Percentiles rank a stretch among this genome's conserved stretches.
Conservation (phyloP, 192 early-diverging fungal species). For the Rhizophagus prolifer region DNA sequence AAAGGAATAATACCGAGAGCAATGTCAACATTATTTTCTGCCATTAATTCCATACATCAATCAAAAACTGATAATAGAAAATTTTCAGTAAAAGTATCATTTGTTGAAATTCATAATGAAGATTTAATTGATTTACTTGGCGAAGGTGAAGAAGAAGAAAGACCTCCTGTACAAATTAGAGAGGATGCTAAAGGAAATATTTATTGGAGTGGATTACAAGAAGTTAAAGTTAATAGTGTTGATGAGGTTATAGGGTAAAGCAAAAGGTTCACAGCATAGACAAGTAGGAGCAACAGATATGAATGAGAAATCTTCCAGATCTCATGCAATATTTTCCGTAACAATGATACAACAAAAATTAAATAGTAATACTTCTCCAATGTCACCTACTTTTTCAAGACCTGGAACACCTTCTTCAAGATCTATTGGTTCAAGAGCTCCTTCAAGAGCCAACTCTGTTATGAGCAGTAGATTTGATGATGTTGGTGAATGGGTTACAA, state of each 20-base stretch:
- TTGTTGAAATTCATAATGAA: slow-evolving; percentile 96
- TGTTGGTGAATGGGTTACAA: slow-evolving; percentile 56
- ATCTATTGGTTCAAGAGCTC: slow-evolving; percentile 17
- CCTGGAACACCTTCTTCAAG: slow-evolving; percentile 22
- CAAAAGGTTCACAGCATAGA: slow-evolving; percentile 71
- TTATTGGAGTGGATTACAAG: slow-evolving; percentile 79
- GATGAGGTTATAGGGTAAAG: slow-evolving; percentile 74
- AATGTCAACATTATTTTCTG: slow-evolving; percentile 53
- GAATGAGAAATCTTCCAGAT: slow-evolving; percentile 92
- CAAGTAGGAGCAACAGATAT: slow-evolving; percentile 94
- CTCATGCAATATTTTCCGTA: slow-evolving; percentile 96
- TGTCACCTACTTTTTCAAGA: slow-evolving; percentile 25
- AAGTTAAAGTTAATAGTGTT: slow-evolving; percentile 66
- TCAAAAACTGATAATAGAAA: slow-evolving; percentile 32
- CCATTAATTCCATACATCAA: slow-evolving; percentile 37
- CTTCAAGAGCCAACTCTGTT: slow-evolving; percentile 10
- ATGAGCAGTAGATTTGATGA: slow-evolving; percentile 33
- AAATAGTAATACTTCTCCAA: slow-evolving; percentile 25
- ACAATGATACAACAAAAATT: slow-evolving; percentile 77
- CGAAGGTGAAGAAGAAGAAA: slow-evolving; percentile 49
- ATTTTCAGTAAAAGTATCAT: slow-evolving; percentile 73
- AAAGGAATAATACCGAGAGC: slow-evolving; percentile 72
- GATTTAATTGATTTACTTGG: slow-evolving; percentile 90
- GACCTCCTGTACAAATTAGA: slow-evolving; percentile 69
- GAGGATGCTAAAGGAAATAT: slow-evolving; percentile 89